Conservation (phyloP, 2,329 filamentous ascomycete species). For the Hymenoscyphus albidus region DNA sequence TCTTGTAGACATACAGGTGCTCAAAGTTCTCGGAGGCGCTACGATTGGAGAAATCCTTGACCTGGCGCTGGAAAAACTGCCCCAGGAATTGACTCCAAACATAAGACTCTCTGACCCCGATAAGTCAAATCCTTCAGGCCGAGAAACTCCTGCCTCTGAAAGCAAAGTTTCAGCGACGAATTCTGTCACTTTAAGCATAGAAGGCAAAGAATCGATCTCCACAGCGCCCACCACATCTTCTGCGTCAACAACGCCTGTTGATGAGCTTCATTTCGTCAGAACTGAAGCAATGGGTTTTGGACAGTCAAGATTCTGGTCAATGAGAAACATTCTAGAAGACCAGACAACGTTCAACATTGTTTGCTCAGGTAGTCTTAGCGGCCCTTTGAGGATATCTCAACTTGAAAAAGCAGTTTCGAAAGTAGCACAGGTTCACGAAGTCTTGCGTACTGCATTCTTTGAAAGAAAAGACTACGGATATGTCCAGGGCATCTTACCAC, state of each 20-base stretch:
- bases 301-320: slow-evolving; percentile 10
- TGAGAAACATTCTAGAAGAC: slow-evolving; percentile 6
- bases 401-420: slow-evolving; percentile 7
- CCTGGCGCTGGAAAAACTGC: slow-evolving; percentile 7
- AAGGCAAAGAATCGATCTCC: background rate
- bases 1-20: slow-evolving; percentile 43
- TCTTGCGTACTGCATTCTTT: slow-evolving; percentile 9
- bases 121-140: background rate
- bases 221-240: slow-evolving; percentile 1
- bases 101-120: background rate
- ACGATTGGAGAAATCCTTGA: slow-evolving; percentile 2
- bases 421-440: slow-evolving; percentile 9
- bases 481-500: slow-evolving; percentile 1
- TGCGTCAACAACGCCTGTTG: background rate
- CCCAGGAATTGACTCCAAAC: background rate
- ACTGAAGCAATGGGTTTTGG: slow-evolving; percentile 7
- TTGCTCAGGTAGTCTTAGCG: background rate
- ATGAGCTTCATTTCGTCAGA: slow-evolving; percentile 3
- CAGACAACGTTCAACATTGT: slow-evolving; percentile 8
- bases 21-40: slow-evolving; percentile 42
- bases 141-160: background rate
- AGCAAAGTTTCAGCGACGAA: background rate
- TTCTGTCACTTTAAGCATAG: slow-evolving; percentile 1
- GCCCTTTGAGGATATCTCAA: background rate
- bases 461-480: background rate